Evolutionary conservation across 805 yeast species (phyloP), one percentile per base, ranked within the genome.

Genomic region (Starmera caribaea): DNA sequence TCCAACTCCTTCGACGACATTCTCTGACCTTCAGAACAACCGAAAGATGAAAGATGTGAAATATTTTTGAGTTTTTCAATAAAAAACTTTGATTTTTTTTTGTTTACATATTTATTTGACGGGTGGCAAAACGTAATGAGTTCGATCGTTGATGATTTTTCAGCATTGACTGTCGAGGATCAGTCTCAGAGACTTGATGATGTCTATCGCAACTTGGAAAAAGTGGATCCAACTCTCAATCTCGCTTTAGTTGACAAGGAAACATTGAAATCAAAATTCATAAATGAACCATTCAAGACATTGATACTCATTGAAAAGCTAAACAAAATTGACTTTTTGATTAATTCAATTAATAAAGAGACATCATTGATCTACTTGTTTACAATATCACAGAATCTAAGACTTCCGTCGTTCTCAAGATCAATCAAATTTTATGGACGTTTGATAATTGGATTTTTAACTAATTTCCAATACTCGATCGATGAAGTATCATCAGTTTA

Each of bases 401-500:
- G 4, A 32, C 26, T 21, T 21, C 26, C 26, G 9, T 21, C 26
- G 6, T 21, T 7, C 8, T 21, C 26, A 2, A 21, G 8, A 5
- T 21, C 26, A 21, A 21, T 21, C 26, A 21, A 21, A 21, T 21
- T 21, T 21, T 21, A 21, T 21, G 26, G 26, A 21, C 45, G 44
- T 15, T 43, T 58, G 15, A 42, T 59, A 13, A 41, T 58, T 21
- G 53, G 55, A 15, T 43, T 61, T 26, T 32, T 62, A 34, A 48
- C 47, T 13, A 53, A 49, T 30, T 57, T 55, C 43, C 37, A 45
- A 8, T 58, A 53, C 34, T 30, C 44, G 3, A 27, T 50, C 2
- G 36, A 34, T 9, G 48, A 48, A 2, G 12, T 47, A 3, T 40
- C 36, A 15, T 41, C 50, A 1, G n/a, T 43, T 5, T 30, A 50